Percentiles rank a stretch among this genome's conserved stretches.
Evolutionary conservation across 305 asterid genomes (phyloP).

Genomic region (Euphrasia arctica): DNA sequence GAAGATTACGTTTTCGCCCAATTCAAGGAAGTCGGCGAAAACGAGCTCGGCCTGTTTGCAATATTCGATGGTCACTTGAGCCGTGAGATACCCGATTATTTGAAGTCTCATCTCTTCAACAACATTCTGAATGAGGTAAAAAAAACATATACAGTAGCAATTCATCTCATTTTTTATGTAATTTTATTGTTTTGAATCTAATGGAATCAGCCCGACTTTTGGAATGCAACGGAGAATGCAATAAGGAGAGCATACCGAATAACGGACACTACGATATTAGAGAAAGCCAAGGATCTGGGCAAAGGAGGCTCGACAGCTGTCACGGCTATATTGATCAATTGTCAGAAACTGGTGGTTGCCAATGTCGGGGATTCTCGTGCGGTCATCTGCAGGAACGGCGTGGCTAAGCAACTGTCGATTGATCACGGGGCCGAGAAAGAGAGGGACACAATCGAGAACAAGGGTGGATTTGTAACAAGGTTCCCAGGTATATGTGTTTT

Average conservation of each 20-base stretch:
- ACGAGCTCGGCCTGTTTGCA: slow-evolving; percentile 87
- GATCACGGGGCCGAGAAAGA: slow-evolving; percentile 90
- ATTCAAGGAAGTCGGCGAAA: slow-evolving; percentile 61
- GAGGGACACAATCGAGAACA: slow-evolving; percentile 62
- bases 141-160: neutral
- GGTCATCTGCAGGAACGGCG: slow-evolving; percentile 71
- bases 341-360: slow-evolving; percentile 76
- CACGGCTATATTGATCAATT: slow-evolving; percentile 75
- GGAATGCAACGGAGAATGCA: slow-evolving; percentile 73
- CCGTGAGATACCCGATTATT: slow-evolving; percentile 67
- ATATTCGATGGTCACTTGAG: slow-evolving; percentile 92
- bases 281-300: slow-evolving; percentile 65
- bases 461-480: slow-evolving; percentile 76
- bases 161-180: neutral
- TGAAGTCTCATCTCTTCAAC: slow-evolving; percentile 72
- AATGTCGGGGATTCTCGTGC: slow-evolving; percentile 97
- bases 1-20: slow-evolving; percentile 90
- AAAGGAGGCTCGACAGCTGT: slow-evolving; percentile 97
- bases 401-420: slow-evolving; percentile 75
- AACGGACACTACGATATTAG: slow-evolving; percentile 66
- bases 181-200: neutral
- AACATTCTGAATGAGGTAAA: slow-evolving; percentile 79
- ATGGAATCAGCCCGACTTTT: slow-evolving; percentile 66
- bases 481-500: slow-evolving; percentile 57
- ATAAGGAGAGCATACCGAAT: slow-evolving; percentile 65